These are phyloP conservation scores for Dendrobium catenatum DNA, from an alignment of 106 monocot species.

Conservation along the genomic window DNA sequence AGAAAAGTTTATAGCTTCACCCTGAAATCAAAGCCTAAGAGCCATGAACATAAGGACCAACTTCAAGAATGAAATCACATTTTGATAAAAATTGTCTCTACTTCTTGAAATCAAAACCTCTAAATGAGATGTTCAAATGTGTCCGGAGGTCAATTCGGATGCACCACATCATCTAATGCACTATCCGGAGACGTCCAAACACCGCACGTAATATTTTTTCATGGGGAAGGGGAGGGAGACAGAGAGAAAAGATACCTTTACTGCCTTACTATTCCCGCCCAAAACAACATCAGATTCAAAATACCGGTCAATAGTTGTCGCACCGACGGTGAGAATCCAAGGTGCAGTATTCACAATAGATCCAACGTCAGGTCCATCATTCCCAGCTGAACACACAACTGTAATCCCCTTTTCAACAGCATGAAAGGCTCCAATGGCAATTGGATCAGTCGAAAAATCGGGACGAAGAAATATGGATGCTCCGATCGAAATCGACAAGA, in stretches of 20 bases:
- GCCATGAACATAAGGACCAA: neutral
- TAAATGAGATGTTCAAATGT: too few species aligned
- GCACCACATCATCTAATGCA: too few species aligned
- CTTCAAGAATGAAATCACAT: too few species aligned
- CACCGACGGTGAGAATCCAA: constrained; percentile 81
- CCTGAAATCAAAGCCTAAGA: constrained; percentile 21
- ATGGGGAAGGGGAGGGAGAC: neutral
- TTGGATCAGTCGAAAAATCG: constrained; percentile 47
- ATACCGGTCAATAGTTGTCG: constrained; percentile 52
- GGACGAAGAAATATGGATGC: constrained; percentile 21
- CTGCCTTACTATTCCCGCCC: constrained; percentile 32
- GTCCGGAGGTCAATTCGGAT: too few species aligned
- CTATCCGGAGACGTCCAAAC: too few species aligned
- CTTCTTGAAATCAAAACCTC: too few species aligned
- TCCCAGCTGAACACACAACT: constrained; percentile 83
- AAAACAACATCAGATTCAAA: constrained; percentile 66
- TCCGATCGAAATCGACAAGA: constrained; percentile 69
- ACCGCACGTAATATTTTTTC: too few species aligned
- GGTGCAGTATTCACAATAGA: constrained; percentile 62
- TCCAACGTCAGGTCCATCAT: constrained; percentile 40
- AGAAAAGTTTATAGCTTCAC: constrained; percentile 79
- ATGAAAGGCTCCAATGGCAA: constrained; percentile 81
- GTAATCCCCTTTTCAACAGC: constrained; percentile 54
- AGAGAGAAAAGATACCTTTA: constrained; percentile 24
- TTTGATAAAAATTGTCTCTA: too few species aligned